Evolutionary conservation across 805 yeast genomes (phyloP), one percentile per base, ranked within the genome.

Genomic region (Candida ortonii): DNA sequence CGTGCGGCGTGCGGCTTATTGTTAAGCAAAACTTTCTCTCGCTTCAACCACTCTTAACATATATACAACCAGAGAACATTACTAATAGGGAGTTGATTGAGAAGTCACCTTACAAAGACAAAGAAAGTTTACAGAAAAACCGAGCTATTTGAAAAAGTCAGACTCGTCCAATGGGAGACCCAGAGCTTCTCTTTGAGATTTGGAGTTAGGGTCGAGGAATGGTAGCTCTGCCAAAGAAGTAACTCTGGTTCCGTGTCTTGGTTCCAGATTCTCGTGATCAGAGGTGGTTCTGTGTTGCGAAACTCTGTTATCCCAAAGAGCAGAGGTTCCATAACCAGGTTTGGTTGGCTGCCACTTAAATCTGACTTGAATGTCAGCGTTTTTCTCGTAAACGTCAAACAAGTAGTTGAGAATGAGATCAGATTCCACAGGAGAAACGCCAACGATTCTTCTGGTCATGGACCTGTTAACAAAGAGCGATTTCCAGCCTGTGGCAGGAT

Each of bases 401-500:
- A 42, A 26, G 46, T 71, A 64, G 25, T 65, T 59, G 46, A 74
- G 62, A 36, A 76, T 65, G 12, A 68, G 51, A 24, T 66, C 67
- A 7, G 71, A 62, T 54, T 76, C 81, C 32, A 58, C 71, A 14
- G 67, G 67, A 37, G 68, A 67, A 35, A 76, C 62, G 0, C 78
- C 81, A 6, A 67, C 67, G 36, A 76, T 75, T 41, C 73, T 62
- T 27, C 50, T 60, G 5, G 79, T 75, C 66, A 65, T 65, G 14
- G 65, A 56, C 25, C 75, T 64, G 55, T 75, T 74, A 27, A 75
- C 73, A 41, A 62, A 77, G 41, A 77, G 57, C 1, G 77, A 59
- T 54, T 78, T 78, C 73, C 76, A 67, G 28, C 80, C 80, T 16
- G 83, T 76, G n/a, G 70, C 78, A 8, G 84, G 84, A 46, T 78